phyloP scores from a whole-genome alignment of 2,329 filamentous ascomycete genomes.

The Fusarium praegraminearum region DNA sequence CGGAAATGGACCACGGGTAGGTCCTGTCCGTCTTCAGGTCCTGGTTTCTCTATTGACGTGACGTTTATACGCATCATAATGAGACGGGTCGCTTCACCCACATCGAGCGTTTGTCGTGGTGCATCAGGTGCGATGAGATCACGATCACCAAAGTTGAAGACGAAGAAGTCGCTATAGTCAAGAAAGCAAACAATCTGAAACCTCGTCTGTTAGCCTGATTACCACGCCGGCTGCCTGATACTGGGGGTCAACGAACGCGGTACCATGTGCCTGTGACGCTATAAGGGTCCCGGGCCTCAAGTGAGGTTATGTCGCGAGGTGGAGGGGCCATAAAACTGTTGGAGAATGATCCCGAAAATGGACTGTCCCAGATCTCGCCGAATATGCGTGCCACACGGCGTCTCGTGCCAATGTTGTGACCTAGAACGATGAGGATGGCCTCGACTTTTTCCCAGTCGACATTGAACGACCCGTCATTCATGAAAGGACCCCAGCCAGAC shows the following conservation, averaged over 20 bases:
- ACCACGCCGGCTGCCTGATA: background rate
- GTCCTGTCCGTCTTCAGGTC: slow-evolving; percentile 66
- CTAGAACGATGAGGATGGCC: slow-evolving; percentile 76
- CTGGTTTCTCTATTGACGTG: slow-evolving; percentile 69
- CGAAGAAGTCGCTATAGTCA: slow-evolving; percentile 79
- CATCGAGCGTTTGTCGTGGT: slow-evolving; percentile 66
- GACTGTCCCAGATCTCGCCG: slow-evolving; percentile 64
- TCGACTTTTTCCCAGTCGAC: slow-evolving; percentile 88
- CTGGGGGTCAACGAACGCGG: slow-evolving; percentile 61
- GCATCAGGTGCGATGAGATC: slow-evolving; percentile 56
- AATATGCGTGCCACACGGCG: slow-evolving; percentile 61
- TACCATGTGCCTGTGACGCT: slow-evolving; percentile 78
- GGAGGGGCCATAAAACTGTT: slow-evolving; percentile 60
- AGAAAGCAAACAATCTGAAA: slow-evolving; percentile 61
- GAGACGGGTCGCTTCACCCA: slow-evolving; percentile 75
- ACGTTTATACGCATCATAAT: slow-evolving; percentile 76
- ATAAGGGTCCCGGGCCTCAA: slow-evolving; percentile 75
- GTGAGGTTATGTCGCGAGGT: slow-evolving; percentile 53
- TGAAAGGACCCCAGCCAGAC: slow-evolving; percentile 79
- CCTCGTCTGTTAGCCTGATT: slow-evolving; percentile 34
- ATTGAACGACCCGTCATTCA: slow-evolving; percentile 68
- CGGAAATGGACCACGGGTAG: slow-evolving; percentile 76
- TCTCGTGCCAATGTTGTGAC: slow-evolving; percentile 69
- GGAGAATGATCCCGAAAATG: slow-evolving; percentile 68
- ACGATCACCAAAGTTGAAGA: slow-evolving; percentile 73